These are phyloP conservation scores for Pilatotrama ljubarskyi DNA, from an alignment of 768 basidiomycete genomes.

Conservation along the genomic window DNA sequence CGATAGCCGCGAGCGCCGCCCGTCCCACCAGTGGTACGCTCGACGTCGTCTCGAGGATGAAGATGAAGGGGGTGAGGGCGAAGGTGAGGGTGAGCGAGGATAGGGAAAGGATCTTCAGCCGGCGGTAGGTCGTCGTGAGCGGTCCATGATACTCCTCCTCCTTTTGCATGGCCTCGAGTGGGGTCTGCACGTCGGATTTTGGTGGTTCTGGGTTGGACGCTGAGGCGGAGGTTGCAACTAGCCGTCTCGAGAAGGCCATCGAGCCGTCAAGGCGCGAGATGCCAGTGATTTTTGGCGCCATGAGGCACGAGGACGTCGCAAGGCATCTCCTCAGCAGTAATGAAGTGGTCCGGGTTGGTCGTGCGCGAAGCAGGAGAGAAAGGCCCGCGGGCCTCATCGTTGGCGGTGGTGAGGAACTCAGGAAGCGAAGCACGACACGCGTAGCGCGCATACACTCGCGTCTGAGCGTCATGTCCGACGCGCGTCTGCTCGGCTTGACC, in stretches of 20 bases:
- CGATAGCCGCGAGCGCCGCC: constrained; percentile 63
- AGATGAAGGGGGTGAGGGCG: constrained; percentile 76
- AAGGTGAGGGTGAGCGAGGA: constrained; percentile 71
- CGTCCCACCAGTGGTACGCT: constrained; percentile 71
- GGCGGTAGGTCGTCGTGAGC: constrained; percentile 67
- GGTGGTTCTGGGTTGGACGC: not conserved
- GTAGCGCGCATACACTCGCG: constrained; percentile 8
- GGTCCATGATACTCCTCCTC: constrained; percentile 66
- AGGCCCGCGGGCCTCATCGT: constrained; percentile 3
- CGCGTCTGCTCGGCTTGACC: constrained; percentile 11
- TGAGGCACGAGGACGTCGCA: not conserved
- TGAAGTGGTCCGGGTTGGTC: not conserved
- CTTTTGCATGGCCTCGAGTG: not conserved
- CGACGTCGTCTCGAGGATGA: constrained; percentile 67
- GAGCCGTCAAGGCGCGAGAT: not conserved
- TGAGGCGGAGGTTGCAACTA: not conserved
- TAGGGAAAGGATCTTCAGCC: constrained; percentile 81
- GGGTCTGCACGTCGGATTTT: not conserved
- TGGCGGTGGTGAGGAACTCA: not conserved
- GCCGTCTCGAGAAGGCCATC: not conserved
- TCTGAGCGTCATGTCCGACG: not conserved
- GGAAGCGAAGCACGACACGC: not conserved
- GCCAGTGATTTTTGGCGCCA: no score
- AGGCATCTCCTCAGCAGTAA: constrained; percentile 1
- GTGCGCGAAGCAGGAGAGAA: not conserved